Base-by-base conservation (phyloP, 2,329 filamentous ascomycete species). In the Nakataea oryzae region DNA sequence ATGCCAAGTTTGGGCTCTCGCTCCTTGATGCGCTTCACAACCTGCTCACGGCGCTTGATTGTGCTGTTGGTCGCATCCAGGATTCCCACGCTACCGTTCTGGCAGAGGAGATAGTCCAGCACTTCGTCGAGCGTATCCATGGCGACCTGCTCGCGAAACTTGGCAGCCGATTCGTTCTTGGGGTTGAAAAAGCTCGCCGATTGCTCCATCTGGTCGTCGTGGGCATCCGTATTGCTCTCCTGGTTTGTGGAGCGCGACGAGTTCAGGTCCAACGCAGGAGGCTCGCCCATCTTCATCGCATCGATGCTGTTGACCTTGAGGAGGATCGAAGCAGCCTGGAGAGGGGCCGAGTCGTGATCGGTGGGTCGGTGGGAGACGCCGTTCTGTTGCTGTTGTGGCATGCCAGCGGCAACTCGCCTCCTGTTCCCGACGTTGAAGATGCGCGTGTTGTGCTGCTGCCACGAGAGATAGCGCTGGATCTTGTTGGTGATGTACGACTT, bases 401-500 rank as follows among this genome's bases (percentile, higher is more conserved):
- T 72, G 21, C 88, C 89, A 56, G 89, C 90, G 24, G 88, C 91
- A 60, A 93, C 85, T 68, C 95, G 88, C 69, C 95, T 84, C 70
- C 92, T 84, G 74, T 96, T 93, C 64, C 95, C 95, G 50, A 99
- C 95, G 70, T 99, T 99, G 84, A 99, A 99, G 68, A 99, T 97
- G 67, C 83, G 85, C 14, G 93, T 95, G 70, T 96, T 91, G 75
- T 99, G 93, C 72, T 99, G 95, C 70, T 97, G 86, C 95, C 95
- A 99, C 59, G 96, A 93, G 60, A 99, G 79, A 72, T 97, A 99
- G 65, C 95, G 85, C 63, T 95, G 90, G 65, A 99, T 84, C 78
- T 99, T 99, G 80, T 97, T 97, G 65, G 95, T 97, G 70, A 99
- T 96, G 76, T 99, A 99, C 62, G 93, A 97, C 78, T 99, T 99